phyloP scores from a whole-genome alignment of 1,284 basidiomycete species.

The Boletus smithii region DNA sequence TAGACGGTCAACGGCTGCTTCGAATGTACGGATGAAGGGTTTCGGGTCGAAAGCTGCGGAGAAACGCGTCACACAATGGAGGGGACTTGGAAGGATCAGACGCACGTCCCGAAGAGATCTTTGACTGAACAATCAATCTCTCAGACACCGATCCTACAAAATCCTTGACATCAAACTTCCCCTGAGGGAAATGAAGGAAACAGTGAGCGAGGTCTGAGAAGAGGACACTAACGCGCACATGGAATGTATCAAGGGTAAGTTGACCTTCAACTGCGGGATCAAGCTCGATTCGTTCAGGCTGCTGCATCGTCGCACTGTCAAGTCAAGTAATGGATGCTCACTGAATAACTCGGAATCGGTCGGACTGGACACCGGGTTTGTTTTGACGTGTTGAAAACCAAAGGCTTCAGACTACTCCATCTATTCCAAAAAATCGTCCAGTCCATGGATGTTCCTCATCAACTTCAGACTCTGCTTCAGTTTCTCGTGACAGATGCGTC shows the following conservation, averaged over 20 bases:
- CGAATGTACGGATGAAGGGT: slow-evolving; percentile 91
- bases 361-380: slow-evolving; percentile 21
- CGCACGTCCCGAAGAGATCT: slow-evolving; percentile 79
- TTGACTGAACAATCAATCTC: slow-evolving; percentile 80
- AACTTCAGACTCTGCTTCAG: slow-evolving; percentile 64
- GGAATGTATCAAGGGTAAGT: slow-evolving; percentile 64
- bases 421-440: too few relatives aligned
- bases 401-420: slow-evolving; percentile 17
- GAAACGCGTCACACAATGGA: slow-evolving; percentile 8
- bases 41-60: slow-evolving; percentile 84
- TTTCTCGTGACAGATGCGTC: slow-evolving; percentile 63
- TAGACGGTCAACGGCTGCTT: slow-evolving; percentile 84
- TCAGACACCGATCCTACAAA: slow-evolving; percentile 85
- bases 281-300: slow-evolving; percentile 28
- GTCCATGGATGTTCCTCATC: slow-evolving; percentile 38
- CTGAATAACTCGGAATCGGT: too few relatives aligned
- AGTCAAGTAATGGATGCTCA: too few relatives aligned
- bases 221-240: slow-evolving; percentile 38
- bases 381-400: slow-evolving; percentile 34
- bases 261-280: slow-evolving; percentile 62
- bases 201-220: slow-evolving; percentile 2
- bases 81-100: slow-evolving; percentile 18
- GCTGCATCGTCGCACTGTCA: slow-evolving; percentile 23
- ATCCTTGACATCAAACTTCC: slow-evolving; percentile 89
- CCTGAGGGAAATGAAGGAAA: slow-evolving; percentile 47